Conservation (phyloP, 768 basidiomycete genomes). For the Boletus barrowsii region DNA sequence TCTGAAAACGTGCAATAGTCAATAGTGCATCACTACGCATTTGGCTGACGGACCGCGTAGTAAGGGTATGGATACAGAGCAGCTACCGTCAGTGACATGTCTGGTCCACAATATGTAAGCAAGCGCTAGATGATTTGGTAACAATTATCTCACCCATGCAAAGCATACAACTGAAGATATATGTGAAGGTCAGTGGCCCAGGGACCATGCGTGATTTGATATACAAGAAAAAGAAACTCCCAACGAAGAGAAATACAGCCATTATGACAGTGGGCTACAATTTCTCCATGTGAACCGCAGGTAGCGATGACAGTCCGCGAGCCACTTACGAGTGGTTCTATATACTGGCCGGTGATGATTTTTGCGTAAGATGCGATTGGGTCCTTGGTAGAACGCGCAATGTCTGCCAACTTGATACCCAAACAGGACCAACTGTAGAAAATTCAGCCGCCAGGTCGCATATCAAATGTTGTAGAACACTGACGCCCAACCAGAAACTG, state of each 20-base stretch:
- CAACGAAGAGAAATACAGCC: constrained; percentile 54
- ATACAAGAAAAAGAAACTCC: constrained; percentile 39
- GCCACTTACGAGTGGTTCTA: constrained; percentile 45
- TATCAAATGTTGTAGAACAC: constrained; percentile 20
- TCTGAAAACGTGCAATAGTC: too few species aligned
- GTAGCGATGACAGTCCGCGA: not conserved
- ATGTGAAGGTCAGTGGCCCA: constrained; percentile 58
- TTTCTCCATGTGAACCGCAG: not conserved
- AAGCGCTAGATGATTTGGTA: too few species aligned
- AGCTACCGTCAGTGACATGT: too few species aligned
- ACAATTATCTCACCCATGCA: not conserved
- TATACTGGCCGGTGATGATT: constrained; percentile 50
- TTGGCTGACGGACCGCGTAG: too few species aligned
- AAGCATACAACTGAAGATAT: constrained; percentile 53
- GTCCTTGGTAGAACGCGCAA: constrained; percentile 47
- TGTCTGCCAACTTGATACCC: constrained; percentile 58
- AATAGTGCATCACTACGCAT: too few species aligned
- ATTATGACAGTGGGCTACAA: constrained; percentile 39
- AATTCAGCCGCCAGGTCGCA: not conserved
- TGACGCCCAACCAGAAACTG: constrained; percentile 56
- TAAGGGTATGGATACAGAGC: too few species aligned
- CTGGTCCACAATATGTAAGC: too few species aligned
- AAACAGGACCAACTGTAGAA: constrained; percentile 59
- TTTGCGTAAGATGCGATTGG: constrained; percentile 36
- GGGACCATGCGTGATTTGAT: constrained; percentile 58